Percentiles rank a stretch among this genome's conserved stretches.
These are phyloP conservation scores for Prototheca wickerhamii DNA, from an alignment of 163 green algal genomes.

Conservation along the genomic window DNA sequence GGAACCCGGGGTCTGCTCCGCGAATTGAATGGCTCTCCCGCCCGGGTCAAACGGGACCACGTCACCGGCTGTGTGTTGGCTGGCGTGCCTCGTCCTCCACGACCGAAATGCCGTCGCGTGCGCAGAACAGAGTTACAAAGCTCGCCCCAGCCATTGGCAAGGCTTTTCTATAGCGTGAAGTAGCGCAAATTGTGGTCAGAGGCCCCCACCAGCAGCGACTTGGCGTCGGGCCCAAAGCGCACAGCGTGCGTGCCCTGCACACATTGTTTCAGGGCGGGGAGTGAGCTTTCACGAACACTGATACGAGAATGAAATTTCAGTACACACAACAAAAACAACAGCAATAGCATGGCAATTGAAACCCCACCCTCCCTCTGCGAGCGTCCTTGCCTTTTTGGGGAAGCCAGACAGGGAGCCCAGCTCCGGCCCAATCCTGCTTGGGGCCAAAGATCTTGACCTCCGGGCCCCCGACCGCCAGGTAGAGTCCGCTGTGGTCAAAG, in stretches of 20 bases:
- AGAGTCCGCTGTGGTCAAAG: slow-evolving; percentile 71
- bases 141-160: too few relatives aligned
- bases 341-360: too few relatives aligned
- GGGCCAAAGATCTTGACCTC: slow-evolving; percentile 22
- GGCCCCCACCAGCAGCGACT: slow-evolving; percentile 57
- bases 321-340: background rate
- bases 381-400: slow-evolving; percentile 52
- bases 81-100: too few relatives aligned
- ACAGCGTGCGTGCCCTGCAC: slow-evolving; percentile 44
- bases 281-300: too few relatives aligned
- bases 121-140: too few relatives aligned
- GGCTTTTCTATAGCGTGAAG: slow-evolving; percentile 21
- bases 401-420: slow-evolving; percentile 51
- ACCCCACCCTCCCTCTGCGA: background rate
- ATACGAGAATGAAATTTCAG: background rate
- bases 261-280: too few relatives aligned
- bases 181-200: slow-evolving; percentile 80
- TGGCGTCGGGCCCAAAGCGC: slow-evolving; percentile 49
- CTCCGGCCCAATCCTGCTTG: slow-evolving; percentile 33
- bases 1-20: too few relatives aligned
- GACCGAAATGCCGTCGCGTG: too few relatives aligned
- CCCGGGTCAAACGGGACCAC: too few relatives aligned
- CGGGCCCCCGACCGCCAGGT: slow-evolving; percentile 59
- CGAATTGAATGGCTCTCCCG: too few relatives aligned
- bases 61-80: too few relatives aligned